Evolutionary conservation across 768 basidiomycete species (phyloP).

Genomic region (Cyclocybe cylindracea): DNA sequence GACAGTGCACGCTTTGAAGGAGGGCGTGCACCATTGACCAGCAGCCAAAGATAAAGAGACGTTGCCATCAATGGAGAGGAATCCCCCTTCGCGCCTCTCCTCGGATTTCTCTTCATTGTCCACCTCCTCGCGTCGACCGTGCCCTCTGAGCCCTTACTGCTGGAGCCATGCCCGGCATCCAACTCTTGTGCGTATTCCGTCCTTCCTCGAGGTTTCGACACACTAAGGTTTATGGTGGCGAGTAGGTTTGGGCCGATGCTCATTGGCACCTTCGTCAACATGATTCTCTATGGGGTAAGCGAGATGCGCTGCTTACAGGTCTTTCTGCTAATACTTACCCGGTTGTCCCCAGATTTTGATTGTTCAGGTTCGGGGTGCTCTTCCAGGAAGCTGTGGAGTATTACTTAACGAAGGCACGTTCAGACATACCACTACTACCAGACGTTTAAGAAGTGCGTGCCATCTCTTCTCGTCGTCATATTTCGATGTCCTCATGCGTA

Average conservation of each 20-base stretch:
- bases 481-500: background rate
- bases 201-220: background rate
- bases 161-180: conserved; percentile 26
- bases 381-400: background rate
- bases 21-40: background rate
- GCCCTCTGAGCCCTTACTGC: background rate
- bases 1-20: background rate
- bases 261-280: conserved; percentile 41
- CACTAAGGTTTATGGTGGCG: background rate
- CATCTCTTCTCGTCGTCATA: background rate
- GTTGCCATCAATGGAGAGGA: background rate
- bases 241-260: conserved; percentile 47
- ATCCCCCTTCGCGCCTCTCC: background rate
- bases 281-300: conserved; percentile 48
- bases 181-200: conserved; percentile 25
- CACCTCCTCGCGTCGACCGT: background rate
- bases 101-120: background rate
- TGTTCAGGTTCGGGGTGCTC: conserved; percentile 28
- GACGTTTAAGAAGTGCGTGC: conserved; percentile 37
- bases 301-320: background rate
- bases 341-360: conserved; percentile 30
- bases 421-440: conserved; percentile 40
- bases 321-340: background rate
- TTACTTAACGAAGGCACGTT: background rate
- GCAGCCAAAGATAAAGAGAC: conserved; percentile 4